A percentile compares a stretch with the other conserved stretches of the same genome.
Conservation (phyloP, 495 filamentous ascomycete species). For the Penicillium bialowiezense region DNA sequence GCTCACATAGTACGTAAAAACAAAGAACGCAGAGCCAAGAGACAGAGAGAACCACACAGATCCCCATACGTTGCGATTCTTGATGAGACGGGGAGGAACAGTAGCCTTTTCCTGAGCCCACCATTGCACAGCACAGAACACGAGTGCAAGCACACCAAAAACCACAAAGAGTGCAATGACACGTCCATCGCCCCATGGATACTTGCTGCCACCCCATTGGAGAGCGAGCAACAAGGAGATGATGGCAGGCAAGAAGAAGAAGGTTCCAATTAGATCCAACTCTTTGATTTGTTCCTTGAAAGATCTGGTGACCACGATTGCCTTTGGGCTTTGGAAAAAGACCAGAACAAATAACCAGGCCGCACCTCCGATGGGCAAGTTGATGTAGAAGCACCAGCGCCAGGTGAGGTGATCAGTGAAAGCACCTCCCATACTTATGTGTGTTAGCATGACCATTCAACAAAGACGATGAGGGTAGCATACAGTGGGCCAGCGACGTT, state of each 20-base stretch:
- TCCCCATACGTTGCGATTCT: slow-evolving; percentile 64
- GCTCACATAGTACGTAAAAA: slow-evolving; percentile 55
- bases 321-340: slow-evolving; percentile 55
- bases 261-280: slow-evolving; percentile 65
- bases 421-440: slow-evolving; percentile 43
- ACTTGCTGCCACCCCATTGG: slow-evolving; percentile 78
- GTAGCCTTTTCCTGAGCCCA: slow-evolving; percentile 71
- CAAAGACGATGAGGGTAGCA: slow-evolving; percentile 2
- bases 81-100: slow-evolving; percentile 69
- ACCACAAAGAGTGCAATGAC: slow-evolving; percentile 71
- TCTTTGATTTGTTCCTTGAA: slow-evolving; percentile 48
- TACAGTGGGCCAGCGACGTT: slow-evolving; percentile 70
- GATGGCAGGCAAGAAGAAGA: slow-evolving; percentile 68
- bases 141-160: slow-evolving; percentile 61
- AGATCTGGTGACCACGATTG: slow-evolving; percentile 33
- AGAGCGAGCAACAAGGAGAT: slow-evolving; percentile 74
- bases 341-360: slow-evolving; percentile 59
- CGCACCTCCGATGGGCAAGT: slow-evolving; percentile 65
- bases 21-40: slow-evolving; percentile 63
- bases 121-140: slow-evolving; percentile 64
- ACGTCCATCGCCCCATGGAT: slow-evolving; percentile 61
- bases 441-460: not conserved
- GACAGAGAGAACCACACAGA: slow-evolving; percentile 52
- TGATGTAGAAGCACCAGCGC: slow-evolving; percentile 67
- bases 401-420: slow-evolving; percentile 61